Evolutionary conservation across 495 filamentous ascomycete species (phyloP), one percentile per base, ranked within the genome.

Genomic region (Ascodesmis nigricans): DNA sequence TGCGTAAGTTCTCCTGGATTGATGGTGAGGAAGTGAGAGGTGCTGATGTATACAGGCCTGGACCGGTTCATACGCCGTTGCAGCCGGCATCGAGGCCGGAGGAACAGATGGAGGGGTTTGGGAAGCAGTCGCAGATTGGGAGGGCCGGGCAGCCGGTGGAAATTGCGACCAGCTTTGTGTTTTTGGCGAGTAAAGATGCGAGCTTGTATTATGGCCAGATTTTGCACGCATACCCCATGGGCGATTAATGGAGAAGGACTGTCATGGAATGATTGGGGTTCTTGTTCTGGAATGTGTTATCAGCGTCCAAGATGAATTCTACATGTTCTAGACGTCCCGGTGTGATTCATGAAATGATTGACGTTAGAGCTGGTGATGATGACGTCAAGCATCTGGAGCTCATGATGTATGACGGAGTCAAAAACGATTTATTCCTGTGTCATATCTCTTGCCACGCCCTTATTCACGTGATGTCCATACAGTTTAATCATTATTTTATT

Each of bases 111-210:
- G 59, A 71, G 29, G 55, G 50, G 11, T 66, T 67, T 35, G 64
- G 62, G 18, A 42, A 50, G 14, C 51, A 56, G 41, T 48, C 46
- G 11, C 49, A 55, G 22, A 43, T 73, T 18, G 62, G 62, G 3
- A 53, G 65, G 11, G 58, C 67, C 2, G 68, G 67, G 1, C 60
- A 71, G 55, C 70, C 69, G 3, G 64, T 61, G 34, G 69, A 77
- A 50, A 61, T 73, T 36, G 70, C 67, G 3, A 63, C 69, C 4
- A 65, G 61, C 26, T 75, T 63, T 50, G 62, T 75, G 1, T 74
- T 74, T 42, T 42, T 73, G 38, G 68, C 69, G 0, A 62, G 60
- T 31, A 48, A 56, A 31, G 66, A 71, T 39, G 56, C 63, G 24
- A 56, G 62, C 24, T 43, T 71, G 28, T 70, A 61, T 44, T 64